Evolutionary conservation across 768 basidiomycete genomes (phyloP), one percentile per base, ranked within the genome.

Genomic region (Lactarius quietus): DNA sequence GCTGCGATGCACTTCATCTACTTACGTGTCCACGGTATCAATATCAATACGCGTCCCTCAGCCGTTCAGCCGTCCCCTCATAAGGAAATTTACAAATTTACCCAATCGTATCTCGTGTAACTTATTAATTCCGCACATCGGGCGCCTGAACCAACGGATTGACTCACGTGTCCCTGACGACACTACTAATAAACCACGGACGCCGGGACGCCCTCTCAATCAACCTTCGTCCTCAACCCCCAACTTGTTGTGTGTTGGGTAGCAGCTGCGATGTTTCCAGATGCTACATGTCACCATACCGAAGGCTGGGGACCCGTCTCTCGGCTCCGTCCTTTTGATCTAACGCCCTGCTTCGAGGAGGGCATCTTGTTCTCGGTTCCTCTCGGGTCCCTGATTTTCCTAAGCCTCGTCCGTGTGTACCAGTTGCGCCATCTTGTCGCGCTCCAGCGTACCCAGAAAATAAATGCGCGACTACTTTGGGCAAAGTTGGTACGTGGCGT

Each of bases 281-380:
- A 29, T n/a, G 38, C 38, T 23, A n/a, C 71, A 63, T 89, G 88
- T 71, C 79, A 73, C 55, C 81, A 87, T 71, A 51, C 64, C 10
- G 88, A 92, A 68, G 89, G 90, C 62, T 92, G 90, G 87, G 74
- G 73, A 10, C 77, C 81, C 18, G 76, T 86, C 20, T 93, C 92
- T 0, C 73, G 65, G 0, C 69, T 76, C 0, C 82, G 92, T 60
- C 77, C 81, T 17, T 92, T 93, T 73, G 94, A 95, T 73, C 68
- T 87, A 10, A 91, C 93, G 1, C 82, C 85, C 17, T 96, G 94
- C 73, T 91, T 89, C 68, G 89, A 95, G 70, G 88, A 93, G 68
- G 88, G 85, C 17, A 72, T 88, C 51, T 36, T 95, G 0, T 74
- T 93, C 1, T 80, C 90, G 0, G 65, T 78, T 5, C 70, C 88